Conservation (phyloP, 352 stramenopile genomes). For the Lagenidium giganteum region DNA sequence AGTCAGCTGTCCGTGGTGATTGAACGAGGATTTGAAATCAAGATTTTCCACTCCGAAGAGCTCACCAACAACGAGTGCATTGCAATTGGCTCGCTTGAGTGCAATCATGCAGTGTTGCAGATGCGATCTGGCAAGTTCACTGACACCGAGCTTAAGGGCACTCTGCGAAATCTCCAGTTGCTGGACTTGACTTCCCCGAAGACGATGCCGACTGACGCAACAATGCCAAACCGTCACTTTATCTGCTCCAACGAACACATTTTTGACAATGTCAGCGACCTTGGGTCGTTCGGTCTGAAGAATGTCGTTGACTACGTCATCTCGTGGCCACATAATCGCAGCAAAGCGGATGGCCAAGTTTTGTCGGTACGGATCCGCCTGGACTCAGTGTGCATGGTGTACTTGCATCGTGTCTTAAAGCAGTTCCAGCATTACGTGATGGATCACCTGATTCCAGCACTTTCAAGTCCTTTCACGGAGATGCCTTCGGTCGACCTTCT, state of each 20-base stretch:
- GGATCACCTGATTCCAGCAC: too few relatives aligned
- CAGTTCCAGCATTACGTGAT: conserved; percentile 60
- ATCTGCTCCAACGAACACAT: conserved; percentile 51
- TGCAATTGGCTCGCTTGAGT: too few relatives aligned
- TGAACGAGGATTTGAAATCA: conserved; percentile 11
- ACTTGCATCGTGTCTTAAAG: conserved; percentile 71
- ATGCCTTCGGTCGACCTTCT: conserved; percentile 3
- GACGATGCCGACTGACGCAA: conserved; percentile 12
- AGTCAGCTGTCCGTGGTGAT: too few relatives aligned
- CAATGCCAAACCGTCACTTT: conserved; percentile 40
- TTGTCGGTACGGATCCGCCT: too few relatives aligned
- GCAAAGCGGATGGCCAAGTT: too few relatives aligned
- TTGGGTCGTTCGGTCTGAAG: too few relatives aligned
- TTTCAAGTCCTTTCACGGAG: neutral
- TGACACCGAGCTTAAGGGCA: too few relatives aligned
- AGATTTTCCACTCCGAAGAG: conserved; percentile 15
- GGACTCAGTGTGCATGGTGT: conserved; percentile 62
- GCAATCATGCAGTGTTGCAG: too few relatives aligned
- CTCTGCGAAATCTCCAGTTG: conserved; percentile 47
- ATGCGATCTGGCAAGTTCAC: too few relatives aligned
- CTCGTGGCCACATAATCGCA: too few relatives aligned
- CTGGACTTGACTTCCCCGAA: conserved; percentile 37
- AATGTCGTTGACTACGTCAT: too few relatives aligned
- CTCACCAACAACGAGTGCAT: conserved; percentile 10
- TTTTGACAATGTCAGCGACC: too few relatives aligned